Conservation (phyloP, 257 asterid species). For the Forsythia suspensa region DNA sequence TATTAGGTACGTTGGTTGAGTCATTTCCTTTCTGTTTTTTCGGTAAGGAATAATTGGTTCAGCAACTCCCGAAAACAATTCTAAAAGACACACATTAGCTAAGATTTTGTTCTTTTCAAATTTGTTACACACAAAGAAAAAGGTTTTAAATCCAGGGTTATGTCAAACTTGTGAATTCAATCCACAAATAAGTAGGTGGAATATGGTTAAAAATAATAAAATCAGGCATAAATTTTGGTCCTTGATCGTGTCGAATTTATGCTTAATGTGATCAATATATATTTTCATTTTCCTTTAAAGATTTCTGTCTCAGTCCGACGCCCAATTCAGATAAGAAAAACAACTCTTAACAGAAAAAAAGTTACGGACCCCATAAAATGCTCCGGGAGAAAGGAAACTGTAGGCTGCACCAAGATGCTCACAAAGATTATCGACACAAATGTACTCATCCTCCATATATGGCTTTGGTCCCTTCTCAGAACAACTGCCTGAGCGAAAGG, state of each 20-base stretch:
- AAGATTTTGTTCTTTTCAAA: too few relatives aligned
- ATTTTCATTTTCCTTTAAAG: not conserved
- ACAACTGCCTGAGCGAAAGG: constrained; percentile 79
- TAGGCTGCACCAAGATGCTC: constrained; percentile 48
- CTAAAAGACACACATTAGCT: too few relatives aligned
- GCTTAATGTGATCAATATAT: not conserved
- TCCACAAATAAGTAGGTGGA: not conserved
- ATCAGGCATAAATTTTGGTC: not conserved
- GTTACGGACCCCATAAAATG: constrained; percentile 84
- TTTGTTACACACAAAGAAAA: too few relatives aligned
- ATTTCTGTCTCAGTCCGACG: not conserved
- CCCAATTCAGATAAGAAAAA: not conserved
- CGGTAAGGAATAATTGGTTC: too few relatives aligned
- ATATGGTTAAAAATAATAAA: not conserved
- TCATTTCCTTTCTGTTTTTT: not conserved
- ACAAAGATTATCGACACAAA: constrained; percentile 72
- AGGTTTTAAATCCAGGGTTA: too few relatives aligned
- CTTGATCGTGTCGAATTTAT: not conserved
- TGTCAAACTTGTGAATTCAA: too few relatives aligned
- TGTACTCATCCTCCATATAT: constrained; percentile 83
- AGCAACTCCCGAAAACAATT: too few relatives aligned
- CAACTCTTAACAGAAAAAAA: constrained; percentile 20
- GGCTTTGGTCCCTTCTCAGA: constrained; percentile 87
- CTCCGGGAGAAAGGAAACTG: constrained; percentile 57
- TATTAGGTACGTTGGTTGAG: not conserved